Percentiles rank a stretch among this genome's conserved stretches.
phyloP scores from a whole-genome alignment of 2,329 filamentous ascomycete species.

The Akanthomyces dipterigenus region DNA sequence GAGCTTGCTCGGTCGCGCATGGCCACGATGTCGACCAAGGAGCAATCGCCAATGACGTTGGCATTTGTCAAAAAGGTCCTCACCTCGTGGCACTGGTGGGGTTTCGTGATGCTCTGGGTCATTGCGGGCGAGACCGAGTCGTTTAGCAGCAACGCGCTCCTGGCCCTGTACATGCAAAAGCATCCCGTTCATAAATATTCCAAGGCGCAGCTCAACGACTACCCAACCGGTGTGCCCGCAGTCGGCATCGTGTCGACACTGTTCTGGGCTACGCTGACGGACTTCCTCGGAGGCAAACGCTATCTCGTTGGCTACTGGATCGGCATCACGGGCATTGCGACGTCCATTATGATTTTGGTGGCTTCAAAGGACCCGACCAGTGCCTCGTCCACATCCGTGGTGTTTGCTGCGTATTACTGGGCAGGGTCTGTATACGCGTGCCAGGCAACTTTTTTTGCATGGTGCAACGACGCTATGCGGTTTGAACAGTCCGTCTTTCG shows the following conservation, averaged over 20 bases:
- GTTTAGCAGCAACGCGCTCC: slow-evolving; percentile 57
- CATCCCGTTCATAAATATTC: slow-evolving; percentile 37
- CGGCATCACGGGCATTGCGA: slow-evolving; percentile 55
- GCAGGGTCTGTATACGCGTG: slow-evolving; percentile 64
- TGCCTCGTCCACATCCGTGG: slow-evolving; percentile 38
- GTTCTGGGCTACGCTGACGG: slow-evolving; percentile 63
- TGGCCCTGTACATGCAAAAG: slow-evolving; percentile 43
- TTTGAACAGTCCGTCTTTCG: slow-evolving; percentile 57
- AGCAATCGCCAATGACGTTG: slow-evolving; percentile 39
- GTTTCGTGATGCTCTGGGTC: slow-evolving; percentile 60
- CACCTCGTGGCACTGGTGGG: slow-evolving; percentile 57
- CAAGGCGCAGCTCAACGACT: slow-evolving; percentile 47
- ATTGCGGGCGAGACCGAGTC: slow-evolving; percentile 67
- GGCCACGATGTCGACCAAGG: slow-evolving; percentile 22
- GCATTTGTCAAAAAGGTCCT: slow-evolving; percentile 49
- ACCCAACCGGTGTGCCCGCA: slow-evolving; percentile 49
- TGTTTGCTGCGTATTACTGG: slow-evolving; percentile 64
- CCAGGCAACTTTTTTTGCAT: slow-evolving; percentile 69
- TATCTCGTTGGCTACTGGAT: slow-evolving; percentile 64
- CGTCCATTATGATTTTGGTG: slow-evolving; percentile 55
- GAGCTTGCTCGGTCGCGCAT: slow-evolving; percentile 37
- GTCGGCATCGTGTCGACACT: slow-evolving; percentile 54
- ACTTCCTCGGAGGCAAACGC: slow-evolving; percentile 55
- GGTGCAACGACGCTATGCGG: slow-evolving; percentile 65
- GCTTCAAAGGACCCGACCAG: slow-evolving; percentile 36